These are phyloP conservation scores for Colletotrichum zoysiae DNA, from an alignment of 2,329 filamentous ascomycete species.

Conservation along the genomic window DNA sequence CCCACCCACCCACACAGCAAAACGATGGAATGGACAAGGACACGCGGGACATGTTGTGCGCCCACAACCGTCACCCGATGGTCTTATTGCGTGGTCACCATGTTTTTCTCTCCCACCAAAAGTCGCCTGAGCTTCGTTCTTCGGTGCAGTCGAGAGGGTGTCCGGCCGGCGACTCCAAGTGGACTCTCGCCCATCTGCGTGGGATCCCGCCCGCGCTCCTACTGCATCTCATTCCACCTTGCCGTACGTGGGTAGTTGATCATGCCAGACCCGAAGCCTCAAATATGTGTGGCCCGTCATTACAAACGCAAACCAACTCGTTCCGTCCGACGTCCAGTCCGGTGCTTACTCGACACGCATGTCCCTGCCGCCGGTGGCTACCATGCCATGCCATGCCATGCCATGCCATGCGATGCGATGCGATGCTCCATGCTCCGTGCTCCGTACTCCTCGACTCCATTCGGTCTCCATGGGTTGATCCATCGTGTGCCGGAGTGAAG, in stretches of 20 bases:
- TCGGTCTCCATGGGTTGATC: slow-evolving; percentile 5
- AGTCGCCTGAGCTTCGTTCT: not conserved
- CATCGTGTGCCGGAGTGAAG: slow-evolving; percentile 36
- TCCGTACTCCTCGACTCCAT: not conserved
- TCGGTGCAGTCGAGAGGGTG: slow-evolving; percentile 12
- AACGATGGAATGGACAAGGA: not conserved
- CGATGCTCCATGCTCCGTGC: not conserved
- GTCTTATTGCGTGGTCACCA: not conserved
- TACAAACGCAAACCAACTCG: slow-evolving; percentile 5
- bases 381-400: not conserved
- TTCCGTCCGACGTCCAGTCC: not conserved
- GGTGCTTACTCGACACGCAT: not conserved
- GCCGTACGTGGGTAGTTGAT: not conserved
- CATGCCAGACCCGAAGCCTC: not conserved
- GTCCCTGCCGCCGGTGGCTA: not conserved
- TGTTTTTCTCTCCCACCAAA: slow-evolving; percentile 2
- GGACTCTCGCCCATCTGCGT: slow-evolving; percentile 1
- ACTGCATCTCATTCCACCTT: slow-evolving; percentile 14
- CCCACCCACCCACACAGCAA: too few relatives aligned
- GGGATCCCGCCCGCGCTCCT: not conserved
- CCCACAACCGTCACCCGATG: not conserved
- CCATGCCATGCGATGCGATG: not conserved
- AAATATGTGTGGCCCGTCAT: not conserved
- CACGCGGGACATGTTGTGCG: slow-evolving; percentile 19
- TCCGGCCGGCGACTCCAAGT: slow-evolving; percentile 34